Conservation (phyloP, 257 asterid genomes). For the Solanum infundibuliforme region DNA sequence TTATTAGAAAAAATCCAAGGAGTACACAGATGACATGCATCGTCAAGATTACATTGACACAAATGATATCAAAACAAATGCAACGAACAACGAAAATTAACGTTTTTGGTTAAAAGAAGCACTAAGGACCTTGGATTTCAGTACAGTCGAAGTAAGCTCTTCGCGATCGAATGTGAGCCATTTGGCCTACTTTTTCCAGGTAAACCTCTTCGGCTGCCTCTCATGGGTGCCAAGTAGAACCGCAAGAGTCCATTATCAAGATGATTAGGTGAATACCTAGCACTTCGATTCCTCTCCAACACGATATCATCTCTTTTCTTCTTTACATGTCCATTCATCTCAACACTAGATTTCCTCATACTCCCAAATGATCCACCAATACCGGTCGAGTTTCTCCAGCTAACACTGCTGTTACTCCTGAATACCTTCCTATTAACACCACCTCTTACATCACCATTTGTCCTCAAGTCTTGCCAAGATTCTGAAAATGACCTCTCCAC, state of each 20-base stretch:
- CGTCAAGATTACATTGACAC: constrained; percentile 16
- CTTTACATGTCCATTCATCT: constrained; percentile 42
- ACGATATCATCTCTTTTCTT: constrained; percentile 49
- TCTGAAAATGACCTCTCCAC: constrained; percentile 63
- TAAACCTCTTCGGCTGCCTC: constrained; percentile 60
- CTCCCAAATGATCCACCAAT: constrained; percentile 47
- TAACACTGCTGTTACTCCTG: constrained; percentile 74
- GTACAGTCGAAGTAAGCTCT: constrained; percentile 55
- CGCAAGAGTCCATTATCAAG: constrained; percentile 70
- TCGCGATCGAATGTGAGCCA: constrained; percentile 52
- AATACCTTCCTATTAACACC: constrained; percentile 32
- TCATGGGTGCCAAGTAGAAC: constrained; percentile 69
- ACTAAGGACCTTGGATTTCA: constrained; percentile 36
- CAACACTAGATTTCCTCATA: constrained; percentile 41
- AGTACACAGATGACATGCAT: constrained; percentile 18
- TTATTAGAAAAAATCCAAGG: constrained; percentile 29
- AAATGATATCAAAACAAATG: constrained; percentile 29
- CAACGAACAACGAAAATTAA: constrained; percentile 18
- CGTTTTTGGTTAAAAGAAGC: neutral
- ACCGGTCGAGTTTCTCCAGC: constrained; percentile 46
- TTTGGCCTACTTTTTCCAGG: constrained; percentile 48
- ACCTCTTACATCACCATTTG: constrained; percentile 21
- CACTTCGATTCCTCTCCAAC: constrained; percentile 78
- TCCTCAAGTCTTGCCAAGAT: constrained; percentile 57
- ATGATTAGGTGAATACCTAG: constrained; percentile 57